Base-by-base conservation (phyloP, 352 stramenopile species). In the Pythium brassicae region DNA sequence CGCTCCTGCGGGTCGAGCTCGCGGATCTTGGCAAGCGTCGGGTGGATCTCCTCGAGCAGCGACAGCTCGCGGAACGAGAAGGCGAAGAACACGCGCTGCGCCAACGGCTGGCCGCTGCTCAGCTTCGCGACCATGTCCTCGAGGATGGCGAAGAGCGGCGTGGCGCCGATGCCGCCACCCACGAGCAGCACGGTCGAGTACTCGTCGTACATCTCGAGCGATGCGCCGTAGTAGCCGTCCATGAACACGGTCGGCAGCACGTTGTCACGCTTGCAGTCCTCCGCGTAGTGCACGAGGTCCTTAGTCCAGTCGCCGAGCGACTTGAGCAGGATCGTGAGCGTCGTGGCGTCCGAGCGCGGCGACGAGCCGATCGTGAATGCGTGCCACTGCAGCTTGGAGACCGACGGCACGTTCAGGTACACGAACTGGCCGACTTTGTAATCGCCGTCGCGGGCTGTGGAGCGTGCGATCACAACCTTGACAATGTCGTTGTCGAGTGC, bases 361-460 rank as follows among this genome's bases (percentile, higher is more conserved):
- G 74, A 77, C 15, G 71, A 80, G 9, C 57, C 64, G 26, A 85
- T 67, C 19, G 69, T 80, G 58, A 85, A 78, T 8, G 72, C 57
- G 44, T 85, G 74, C 74, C 72, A 85, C 57, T 85, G 71, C 8
- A 72, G 58, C 62, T 74, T 79, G 20, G 72, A 83, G 42, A 84
- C 63, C 15, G 66, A 25, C 0, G 71, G 74, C 1, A 67, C 69
- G 40, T 76, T 78, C 25, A 83, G 20, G 57, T 82, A 83, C 26
- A 83, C 54, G 37, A 82, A 76, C 48, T 80, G 69, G 9, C 72
- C 72, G 37, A 79, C 58, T 2, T 60, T 20, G 62, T 68, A 86
- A 20, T 49, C 26, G 3, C 62, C 63, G 20, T 62, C 53, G 17
- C 46, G 26, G 6, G 50, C 39, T 1, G 57, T 9, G 14, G 62